A percentile compares a stretch with the other conserved stretches of the same genome.
These are phyloP conservation scores for Cordyceps sp. DNA, from an alignment of 2,329 filamentous ascomycete species.

Conservation along the genomic window DNA sequence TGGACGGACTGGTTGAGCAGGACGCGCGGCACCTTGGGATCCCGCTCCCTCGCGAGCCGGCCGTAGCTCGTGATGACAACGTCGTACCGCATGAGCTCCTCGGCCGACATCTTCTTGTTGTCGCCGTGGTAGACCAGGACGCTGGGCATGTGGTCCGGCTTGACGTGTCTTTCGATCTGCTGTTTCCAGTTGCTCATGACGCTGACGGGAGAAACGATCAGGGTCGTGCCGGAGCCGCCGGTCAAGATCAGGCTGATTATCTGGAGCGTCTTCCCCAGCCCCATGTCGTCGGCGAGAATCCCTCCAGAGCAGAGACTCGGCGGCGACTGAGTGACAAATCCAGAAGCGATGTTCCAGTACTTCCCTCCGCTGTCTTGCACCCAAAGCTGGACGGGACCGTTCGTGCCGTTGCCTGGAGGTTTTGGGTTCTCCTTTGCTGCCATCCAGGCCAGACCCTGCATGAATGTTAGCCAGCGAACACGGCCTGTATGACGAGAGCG, in stretches of 20 bases:
- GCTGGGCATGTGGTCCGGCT: slow-evolving; percentile 41
- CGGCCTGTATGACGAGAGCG: no score
- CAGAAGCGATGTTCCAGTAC: slow-evolving; percentile 45
- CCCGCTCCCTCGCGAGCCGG: slow-evolving; percentile 51
- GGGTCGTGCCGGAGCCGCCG: slow-evolving; percentile 41
- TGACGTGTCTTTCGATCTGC: slow-evolving; percentile 60
- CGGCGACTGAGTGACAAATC: slow-evolving; percentile 38
- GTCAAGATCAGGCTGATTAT: slow-evolving; percentile 63
- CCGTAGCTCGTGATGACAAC: slow-evolving; percentile 78
- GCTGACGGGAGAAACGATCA: slow-evolving; percentile 68
- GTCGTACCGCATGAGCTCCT: slow-evolving; percentile 48
- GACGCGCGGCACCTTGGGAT: slow-evolving; percentile 22
- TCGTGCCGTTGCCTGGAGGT: slow-evolving; percentile 39
- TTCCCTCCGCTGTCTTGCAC: slow-evolving; percentile 29
- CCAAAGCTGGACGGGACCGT: slow-evolving; percentile 61
- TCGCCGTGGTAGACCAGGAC: slow-evolving; percentile 61
- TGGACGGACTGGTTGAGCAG: slow-evolving; percentile 25
- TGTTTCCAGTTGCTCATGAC: slow-evolving; percentile 87
- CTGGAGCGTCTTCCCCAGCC: slow-evolving; percentile 76
- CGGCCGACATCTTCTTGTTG: slow-evolving; percentile 35
- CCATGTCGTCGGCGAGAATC: slow-evolving; percentile 82
- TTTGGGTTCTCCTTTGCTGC: slow-evolving; percentile 55
- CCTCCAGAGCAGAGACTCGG: slow-evolving; percentile 62
- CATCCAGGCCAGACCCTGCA: slow-evolving; percentile 68
- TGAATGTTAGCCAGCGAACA: slow-evolving; percentile 6